Evolutionary conservation across 2,329 filamentous ascomycete species (phyloP).

Genomic region (Talaromyces sp.): DNA sequence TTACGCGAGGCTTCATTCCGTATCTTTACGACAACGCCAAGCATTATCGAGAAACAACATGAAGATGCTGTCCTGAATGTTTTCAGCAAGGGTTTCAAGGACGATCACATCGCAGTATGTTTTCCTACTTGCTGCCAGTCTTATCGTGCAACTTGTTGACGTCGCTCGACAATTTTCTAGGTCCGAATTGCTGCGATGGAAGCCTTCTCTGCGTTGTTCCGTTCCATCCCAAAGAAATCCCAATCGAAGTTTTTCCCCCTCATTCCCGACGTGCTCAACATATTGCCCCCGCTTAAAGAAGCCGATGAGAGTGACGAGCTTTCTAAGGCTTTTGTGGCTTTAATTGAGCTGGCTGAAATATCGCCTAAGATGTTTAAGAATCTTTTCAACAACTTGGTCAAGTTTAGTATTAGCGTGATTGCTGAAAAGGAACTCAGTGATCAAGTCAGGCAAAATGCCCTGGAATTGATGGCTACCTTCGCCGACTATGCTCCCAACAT

Average conservation of each 20-base stretch:
- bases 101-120: conserved; percentile 71
- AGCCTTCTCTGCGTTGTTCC: conserved; percentile 94
- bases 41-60: conserved; percentile 93
- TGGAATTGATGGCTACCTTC: conserved; percentile 97
- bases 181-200: conserved; percentile 93
- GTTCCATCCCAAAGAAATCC: conserved; percentile 78
- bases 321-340: conserved; percentile 78
- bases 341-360: conserved; percentile 93
- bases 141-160: neutral
- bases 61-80: conserved; percentile 83
- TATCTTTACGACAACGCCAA: conserved; percentile 90
- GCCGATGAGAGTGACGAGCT: conserved; percentile 84
- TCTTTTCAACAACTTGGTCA: conserved; percentile 87
- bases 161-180: conserved; percentile 38
- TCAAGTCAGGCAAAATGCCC: conserved; percentile 83
- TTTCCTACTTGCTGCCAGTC: neutral
- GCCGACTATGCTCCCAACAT: conserved; percentile 90
- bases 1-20: conserved; percentile 91
- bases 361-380: conserved; percentile 96
- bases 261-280: conserved; percentile 87
- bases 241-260: conserved; percentile 84
- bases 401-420: conserved; percentile 88
- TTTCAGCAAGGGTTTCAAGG: conserved; percentile 88
- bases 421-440: conserved; percentile 93
- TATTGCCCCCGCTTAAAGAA: conserved; percentile 90